Evolutionary conservation across 179 eudicot genomes (phyloP), one percentile per base, ranked within the genome.

Genomic region (Silene coronaria): DNA sequence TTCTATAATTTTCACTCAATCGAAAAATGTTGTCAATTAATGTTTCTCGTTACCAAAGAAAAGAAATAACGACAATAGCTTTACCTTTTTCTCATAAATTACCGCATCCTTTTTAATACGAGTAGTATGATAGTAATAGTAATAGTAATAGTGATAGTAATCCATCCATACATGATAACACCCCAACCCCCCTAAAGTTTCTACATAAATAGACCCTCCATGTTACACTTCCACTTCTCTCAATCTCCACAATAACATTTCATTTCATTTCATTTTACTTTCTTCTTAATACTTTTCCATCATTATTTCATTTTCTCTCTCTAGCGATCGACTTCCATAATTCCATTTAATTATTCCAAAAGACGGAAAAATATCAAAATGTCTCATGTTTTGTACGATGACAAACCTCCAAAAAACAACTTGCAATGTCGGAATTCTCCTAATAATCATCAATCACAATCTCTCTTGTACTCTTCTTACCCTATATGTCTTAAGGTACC

Each of bases 401-500:
- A 16, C n/a, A 82, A 82, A 13, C 79, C 71, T 30, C 79, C 81
- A 23, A 70, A 64, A 17, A 78, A 69, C 65, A 58, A 76, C 65
- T 59, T 24, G 55, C 79, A 76, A 19, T 76, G 77, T 62, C 68
- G 28, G 64, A 68, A 81, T 55, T 70, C 36, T 67, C 80, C 59
- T 61, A 82, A 76, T 45, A 23, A 82, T 55, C 28, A n/a, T 26
- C 77, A 72, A 62, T 79, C 82, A 30, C 67, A 73, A 17, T 78
- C 84, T 48, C 13, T 84, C 1, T 59, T 79, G 75, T 73, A 76
- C 22, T 81, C 82, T 19, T 66, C 76, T 57, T 82, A 70, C 63
- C 78, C 83, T 9, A 84, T 84, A 64, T 81, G 82, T 73, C 86
- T 84, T 66, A 84, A 84, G 86, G 86, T 84, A 81, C 10, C 66